A percentile compares a stretch with the other conserved stretches of the same genome.
Evolutionary conservation across 345 rosid species (phyloP).

Genomic region (Odontarrhena argentea): DNA sequence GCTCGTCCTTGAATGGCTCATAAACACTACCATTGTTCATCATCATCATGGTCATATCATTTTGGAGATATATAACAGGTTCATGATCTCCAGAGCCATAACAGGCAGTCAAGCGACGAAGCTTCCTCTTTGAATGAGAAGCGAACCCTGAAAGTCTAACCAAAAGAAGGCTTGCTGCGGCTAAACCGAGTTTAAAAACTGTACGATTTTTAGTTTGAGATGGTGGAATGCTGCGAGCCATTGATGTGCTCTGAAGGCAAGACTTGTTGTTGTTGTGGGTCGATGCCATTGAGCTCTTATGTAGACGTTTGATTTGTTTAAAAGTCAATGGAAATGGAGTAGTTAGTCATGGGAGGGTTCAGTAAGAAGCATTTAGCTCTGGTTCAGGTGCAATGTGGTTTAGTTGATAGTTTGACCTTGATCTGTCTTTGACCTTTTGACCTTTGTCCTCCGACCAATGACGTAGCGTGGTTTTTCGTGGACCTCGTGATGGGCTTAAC

Average conservation of each 20-base stretch:
- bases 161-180: slow-evolving; percentile 45
- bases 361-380: slow-evolving; percentile 22
- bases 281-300: slow-evolving; percentile 10
- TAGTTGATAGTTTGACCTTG: slow-evolving; percentile 48
- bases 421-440: too few relatives aligned
- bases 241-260: slow-evolving; percentile 24
- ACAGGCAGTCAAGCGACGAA: slow-evolving; percentile 58
- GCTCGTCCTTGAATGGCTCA: slow-evolving; percentile 34
- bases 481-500: too few relatives aligned
- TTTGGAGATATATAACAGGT: slow-evolving; percentile 62
- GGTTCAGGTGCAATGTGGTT: slow-evolving; percentile 42
- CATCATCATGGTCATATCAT: slow-evolving; percentile 38
- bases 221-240: slow-evolving; percentile 47
- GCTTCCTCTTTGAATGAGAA: slow-evolving; percentile 55
- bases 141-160: slow-evolving; percentile 59
- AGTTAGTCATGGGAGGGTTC: slow-evolving; percentile 33
- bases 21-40: slow-evolving; percentile 27
- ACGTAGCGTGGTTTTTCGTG: background rate
- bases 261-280: slow-evolving; percentile 1
- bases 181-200: slow-evolving; percentile 49
- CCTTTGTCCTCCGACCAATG: background rate
- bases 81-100: slow-evolving; percentile 54
- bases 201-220: slow-evolving; percentile 20
- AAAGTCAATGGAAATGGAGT: slow-evolving; percentile 41
- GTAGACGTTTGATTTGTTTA: background rate